Evolutionary conservation across 306 rosid species (phyloP).

Genomic region (Corylus heterophylla): DNA sequence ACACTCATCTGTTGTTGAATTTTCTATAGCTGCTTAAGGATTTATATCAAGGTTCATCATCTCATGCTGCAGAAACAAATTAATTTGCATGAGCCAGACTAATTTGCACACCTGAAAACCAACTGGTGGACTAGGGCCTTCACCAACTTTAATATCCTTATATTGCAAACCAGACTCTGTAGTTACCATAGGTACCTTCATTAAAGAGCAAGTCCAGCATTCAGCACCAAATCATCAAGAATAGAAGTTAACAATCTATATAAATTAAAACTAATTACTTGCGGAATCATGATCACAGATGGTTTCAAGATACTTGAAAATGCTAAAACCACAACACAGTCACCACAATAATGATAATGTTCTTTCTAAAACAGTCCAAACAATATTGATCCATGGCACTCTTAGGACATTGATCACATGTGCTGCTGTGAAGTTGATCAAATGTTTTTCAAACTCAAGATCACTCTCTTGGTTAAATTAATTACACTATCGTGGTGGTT

Average conservation of each 20-base stretch:
- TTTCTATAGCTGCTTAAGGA: neutral
- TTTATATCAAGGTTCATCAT: neutral
- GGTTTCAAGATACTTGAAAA: slow-evolving; percentile 8
- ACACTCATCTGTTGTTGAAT: slow-evolving; percentile 11
- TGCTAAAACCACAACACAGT: neutral
- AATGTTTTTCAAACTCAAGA: slow-evolving; percentile 9
- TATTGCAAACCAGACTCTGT: slow-evolving; percentile 92
- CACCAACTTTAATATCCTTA: slow-evolving; percentile 86
- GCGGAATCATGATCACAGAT: slow-evolving; percentile 2
- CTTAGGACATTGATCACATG: neutral
- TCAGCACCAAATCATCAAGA: slow-evolving; percentile 16
- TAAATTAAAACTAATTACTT: slow-evolving; percentile 5
- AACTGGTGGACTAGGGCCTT: slow-evolving; percentile 86
- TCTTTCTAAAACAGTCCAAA: neutral
- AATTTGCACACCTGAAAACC: slow-evolving; percentile 80
- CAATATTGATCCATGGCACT: neutral
- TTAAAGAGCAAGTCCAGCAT: slow-evolving; percentile 24
- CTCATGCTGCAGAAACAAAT: neutral
- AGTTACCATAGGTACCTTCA: slow-evolving; percentile 79
- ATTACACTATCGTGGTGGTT: neutral
- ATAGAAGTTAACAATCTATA: slow-evolving; percentile 18
- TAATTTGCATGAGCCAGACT: slow-evolving; percentile 25
- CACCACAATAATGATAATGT: neutral
- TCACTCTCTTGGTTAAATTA: neutral
- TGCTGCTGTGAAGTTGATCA: neutral